These are phyloP conservation scores for Penicillium simplicissimum DNA, from an alignment of 495 filamentous ascomycete genomes.

Conservation along the genomic window DNA sequence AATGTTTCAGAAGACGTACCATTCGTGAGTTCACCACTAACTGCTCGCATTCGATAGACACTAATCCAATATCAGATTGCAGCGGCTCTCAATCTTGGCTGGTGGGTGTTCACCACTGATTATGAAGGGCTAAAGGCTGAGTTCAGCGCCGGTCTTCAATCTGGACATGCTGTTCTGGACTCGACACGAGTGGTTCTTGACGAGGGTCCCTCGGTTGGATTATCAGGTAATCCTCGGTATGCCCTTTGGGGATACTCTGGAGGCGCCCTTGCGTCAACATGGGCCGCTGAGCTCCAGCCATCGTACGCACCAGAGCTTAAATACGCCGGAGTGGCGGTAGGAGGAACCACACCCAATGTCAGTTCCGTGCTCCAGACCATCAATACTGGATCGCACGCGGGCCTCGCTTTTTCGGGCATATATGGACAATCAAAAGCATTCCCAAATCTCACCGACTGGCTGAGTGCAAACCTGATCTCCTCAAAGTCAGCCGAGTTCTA, in stretches of 20 bases:
- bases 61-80: constrained; percentile 14
- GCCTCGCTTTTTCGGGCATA: constrained; percentile 13
- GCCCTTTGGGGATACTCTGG: constrained; percentile 57
- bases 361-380: constrained; percentile 17
- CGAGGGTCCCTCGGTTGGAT: constrained; percentile 1
- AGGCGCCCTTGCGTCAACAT: constrained; percentile 47
- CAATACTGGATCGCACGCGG: constrained; percentile 10
- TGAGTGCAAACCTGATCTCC: constrained; percentile 6
- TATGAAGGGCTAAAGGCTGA: constrained; percentile 27
- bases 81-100: constrained; percentile 24
- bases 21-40: constrained; percentile 4
- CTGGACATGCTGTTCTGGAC: constrained; percentile 24
- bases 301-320: constrained; percentile 52
- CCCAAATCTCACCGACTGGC: constrained; percentile 14
- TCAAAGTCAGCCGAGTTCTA: constrained; percentile 10
- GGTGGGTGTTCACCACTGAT: constrained; percentile 25
- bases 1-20: constrained; percentile 14
- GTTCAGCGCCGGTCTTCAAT: constrained; percentile 18
- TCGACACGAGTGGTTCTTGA: constrained; percentile 20
- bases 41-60: neutral
- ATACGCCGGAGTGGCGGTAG: constrained; percentile 45
- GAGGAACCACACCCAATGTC: constrained; percentile 36
- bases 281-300: constrained; percentile 48
- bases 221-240: constrained; percentile 7
- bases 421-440: constrained; percentile 21